These are phyloP conservation scores for Xylaria cubensis DNA, from an alignment of 495 filamentous ascomycete species.

Conservation along the genomic window DNA sequence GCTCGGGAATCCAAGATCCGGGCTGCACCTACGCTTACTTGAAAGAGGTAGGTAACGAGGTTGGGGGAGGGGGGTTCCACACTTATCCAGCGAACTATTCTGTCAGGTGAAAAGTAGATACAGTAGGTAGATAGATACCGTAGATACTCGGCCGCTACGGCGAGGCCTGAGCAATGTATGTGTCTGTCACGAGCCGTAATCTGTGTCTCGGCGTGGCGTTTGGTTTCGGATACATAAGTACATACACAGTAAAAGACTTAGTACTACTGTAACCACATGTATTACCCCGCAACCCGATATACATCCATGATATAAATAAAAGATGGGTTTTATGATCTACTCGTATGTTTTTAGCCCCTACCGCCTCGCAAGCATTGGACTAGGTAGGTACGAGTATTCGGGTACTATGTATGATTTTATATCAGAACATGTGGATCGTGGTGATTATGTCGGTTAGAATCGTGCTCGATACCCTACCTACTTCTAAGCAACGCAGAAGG, in stretches of 20 bases:
- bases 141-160: too few relatives aligned
- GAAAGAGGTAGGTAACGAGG: conserved; percentile 2
- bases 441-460: neutral
- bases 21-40: conserved; percentile 12
- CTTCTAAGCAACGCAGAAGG: neutral
- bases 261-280: neutral
- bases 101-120: neutral
- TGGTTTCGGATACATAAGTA: conserved; percentile 10
- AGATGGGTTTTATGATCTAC: neutral
- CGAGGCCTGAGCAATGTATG: neutral
- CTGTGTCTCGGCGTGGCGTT: conserved; percentile 5
- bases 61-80: neutral
- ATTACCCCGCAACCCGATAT: conserved; percentile 7
- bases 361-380: neutral
- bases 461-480: neutral
- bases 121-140: neutral
- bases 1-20: conserved; percentile 27
- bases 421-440: neutral
- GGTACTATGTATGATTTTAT: neutral
- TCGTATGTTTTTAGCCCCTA: conserved; percentile 14
- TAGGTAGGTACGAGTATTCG: neutral
- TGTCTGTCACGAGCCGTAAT: neutral
- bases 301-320: neutral
- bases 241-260: too few relatives aligned
- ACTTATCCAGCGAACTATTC: neutral